phyloP scores from a whole-genome alignment of 352 stramenopile genomes.

The Globisporangium paddicum region DNA sequence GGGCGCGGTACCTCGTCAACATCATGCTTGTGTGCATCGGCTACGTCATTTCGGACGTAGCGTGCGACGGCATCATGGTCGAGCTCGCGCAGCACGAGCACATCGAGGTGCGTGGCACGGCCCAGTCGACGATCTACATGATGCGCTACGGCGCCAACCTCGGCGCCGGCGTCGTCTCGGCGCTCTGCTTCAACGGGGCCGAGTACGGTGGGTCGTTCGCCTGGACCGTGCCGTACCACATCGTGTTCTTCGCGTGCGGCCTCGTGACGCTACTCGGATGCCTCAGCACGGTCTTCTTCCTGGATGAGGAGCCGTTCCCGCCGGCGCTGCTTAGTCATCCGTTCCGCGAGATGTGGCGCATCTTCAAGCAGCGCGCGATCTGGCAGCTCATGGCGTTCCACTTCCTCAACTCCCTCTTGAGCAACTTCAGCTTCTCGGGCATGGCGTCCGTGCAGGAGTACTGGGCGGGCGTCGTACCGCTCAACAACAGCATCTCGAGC shows the following conservation, averaged over 20 bases:
- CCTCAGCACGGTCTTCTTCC: constrained; percentile 33
- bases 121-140: constrained; percentile 68
- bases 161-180: constrained; percentile 32
- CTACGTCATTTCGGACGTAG: constrained; percentile 67
- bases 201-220: constrained; percentile 62
- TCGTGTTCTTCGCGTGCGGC: constrained; percentile 49
- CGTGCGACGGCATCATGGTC: constrained; percentile 64
- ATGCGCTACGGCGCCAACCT: constrained; percentile 50
- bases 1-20: constrained; percentile 50
- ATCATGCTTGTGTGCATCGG: constrained; percentile 53
- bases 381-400: constrained; percentile 67
- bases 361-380: constrained; percentile 66
- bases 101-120: constrained; percentile 49
- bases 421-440: constrained; percentile 44
- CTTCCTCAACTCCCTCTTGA: constrained; percentile 65
- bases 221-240: constrained; percentile 44
- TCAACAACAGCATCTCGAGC: constrained; percentile 49
- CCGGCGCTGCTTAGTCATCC: constrained; percentile 29
- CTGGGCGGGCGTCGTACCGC: constrained; percentile 48
- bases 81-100: constrained; percentile 67
- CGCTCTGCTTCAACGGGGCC: constrained; percentile 55
- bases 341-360: constrained; percentile 56
- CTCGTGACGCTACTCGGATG: constrained; percentile 31
- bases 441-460: constrained; percentile 53
- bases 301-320: constrained; percentile 36